Percentiles rank a stretch among this genome's conserved stretches.
Evolutionary conservation across 768 basidiomycete genomes (phyloP).

Genomic region (Podaxis rugospora): DNA sequence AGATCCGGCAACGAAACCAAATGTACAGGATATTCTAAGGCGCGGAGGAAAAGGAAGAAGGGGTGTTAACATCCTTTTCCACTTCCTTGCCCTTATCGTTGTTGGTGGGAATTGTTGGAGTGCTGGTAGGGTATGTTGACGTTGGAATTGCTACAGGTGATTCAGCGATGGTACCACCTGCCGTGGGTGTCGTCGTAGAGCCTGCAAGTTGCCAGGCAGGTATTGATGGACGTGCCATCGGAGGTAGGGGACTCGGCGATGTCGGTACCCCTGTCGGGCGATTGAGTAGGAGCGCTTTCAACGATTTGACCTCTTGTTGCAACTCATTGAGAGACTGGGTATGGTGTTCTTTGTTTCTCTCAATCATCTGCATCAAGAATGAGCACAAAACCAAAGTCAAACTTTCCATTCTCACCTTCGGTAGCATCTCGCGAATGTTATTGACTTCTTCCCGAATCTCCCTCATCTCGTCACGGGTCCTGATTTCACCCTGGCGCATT

Average conservation of each 20-base stretch:
- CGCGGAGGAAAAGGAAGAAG: not conserved
- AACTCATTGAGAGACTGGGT: conserved; percentile 79
- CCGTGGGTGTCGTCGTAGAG: not conserved
- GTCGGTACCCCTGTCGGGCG: conserved; percentile 52
- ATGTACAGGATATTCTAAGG: not conserved
- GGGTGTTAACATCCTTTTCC: conserved; percentile 16
- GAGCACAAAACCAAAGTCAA: not conserved
- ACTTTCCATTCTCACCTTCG: conserved; percentile 59
- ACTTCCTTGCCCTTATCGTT: conserved; percentile 63
- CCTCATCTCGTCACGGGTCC: conserved; percentile 82
- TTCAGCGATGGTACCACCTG: conserved; percentile 19
- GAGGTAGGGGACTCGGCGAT: conserved; percentile 48
- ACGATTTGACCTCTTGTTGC: conserved; percentile 90
- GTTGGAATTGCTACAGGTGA: conserved; percentile 17
- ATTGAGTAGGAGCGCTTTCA: conserved; percentile 84
- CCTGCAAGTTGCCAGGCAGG: conserved; percentile 87
- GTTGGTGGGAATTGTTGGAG: conserved; percentile 5
- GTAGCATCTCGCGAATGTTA: conserved; percentile 86
- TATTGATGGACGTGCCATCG: conserved; percentile 64
- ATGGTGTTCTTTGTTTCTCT: conserved; percentile 86
- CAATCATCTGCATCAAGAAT: conserved; percentile 71
- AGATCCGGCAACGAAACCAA: not conserved
- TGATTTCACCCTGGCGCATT: conserved; percentile 73
- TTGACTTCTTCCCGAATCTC: conserved; percentile 91
- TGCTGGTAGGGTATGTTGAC: conserved; percentile 1